phyloP scores from a whole-genome alignment of 1,139 yeast genomes.

The Fermentozyma sake region DNA sequence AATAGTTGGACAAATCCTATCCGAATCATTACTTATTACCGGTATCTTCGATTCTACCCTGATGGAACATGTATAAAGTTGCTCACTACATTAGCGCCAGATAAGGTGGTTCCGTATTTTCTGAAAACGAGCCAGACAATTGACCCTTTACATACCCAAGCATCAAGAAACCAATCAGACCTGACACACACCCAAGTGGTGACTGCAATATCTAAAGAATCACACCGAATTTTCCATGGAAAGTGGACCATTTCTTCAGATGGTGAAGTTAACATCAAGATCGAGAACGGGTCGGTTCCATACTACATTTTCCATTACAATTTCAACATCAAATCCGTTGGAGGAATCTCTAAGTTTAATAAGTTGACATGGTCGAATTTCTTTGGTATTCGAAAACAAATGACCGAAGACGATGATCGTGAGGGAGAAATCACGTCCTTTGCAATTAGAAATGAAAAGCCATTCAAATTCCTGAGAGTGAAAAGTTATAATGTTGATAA shows the following conservation, averaged over 20 bases:
- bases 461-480: slow-evolving; percentile 68
- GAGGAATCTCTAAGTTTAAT: slow-evolving; percentile 52
- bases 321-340: slow-evolving; percentile 52
- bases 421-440: slow-evolving; percentile 53
- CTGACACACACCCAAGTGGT: slow-evolving; percentile 2
- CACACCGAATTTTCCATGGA: slow-evolving; percentile 44
- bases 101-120: slow-evolving; percentile 53
- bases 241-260: slow-evolving; percentile 46
- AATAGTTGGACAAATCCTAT: slow-evolving; percentile 74
- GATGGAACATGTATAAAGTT: slow-evolving; percentile 72
- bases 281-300: slow-evolving; percentile 59
- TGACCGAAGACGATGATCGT: slow-evolving; percentile 30
- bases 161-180: too few species aligned
- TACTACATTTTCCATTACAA: slow-evolving; percentile 62
- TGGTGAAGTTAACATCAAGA: slow-evolving; percentile 51
- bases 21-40: slow-evolving; percentile 79
- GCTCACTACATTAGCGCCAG: slow-evolving; percentile 64
- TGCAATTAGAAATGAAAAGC: slow-evolving; percentile 64
- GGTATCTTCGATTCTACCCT: slow-evolving; percentile 76
- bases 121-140: slow-evolving; percentile 25
- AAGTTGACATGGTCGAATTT: slow-evolving; percentile 66
- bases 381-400: slow-evolving; percentile 48
- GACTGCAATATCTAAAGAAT: slow-evolving; percentile 13
- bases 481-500: slow-evolving; percentile 35
- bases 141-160: too few species aligned